A percentile compares a stretch with the other conserved stretches of the same genome.
Evolutionary conservation across 805 yeast genomes (phyloP).

Genomic region (Cyberlindnera sargentensis): DNA sequence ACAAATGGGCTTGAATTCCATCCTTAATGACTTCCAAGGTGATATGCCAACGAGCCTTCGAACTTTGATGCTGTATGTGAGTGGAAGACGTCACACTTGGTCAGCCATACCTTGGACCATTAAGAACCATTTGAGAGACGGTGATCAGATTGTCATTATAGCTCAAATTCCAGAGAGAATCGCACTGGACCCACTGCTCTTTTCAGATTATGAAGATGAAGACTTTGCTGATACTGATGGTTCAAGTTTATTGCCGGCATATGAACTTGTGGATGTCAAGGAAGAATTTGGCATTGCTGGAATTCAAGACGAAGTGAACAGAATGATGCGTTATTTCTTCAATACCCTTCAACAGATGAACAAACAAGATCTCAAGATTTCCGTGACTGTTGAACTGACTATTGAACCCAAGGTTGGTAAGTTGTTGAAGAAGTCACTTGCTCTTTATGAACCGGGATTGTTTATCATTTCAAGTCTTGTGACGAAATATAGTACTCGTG

Average conservation of each 20-base stretch:
- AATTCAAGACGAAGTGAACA: constrained; percentile 9
- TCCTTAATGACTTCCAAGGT: not conserved
- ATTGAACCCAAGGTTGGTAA: constrained; percentile 10
- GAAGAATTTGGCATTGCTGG: constrained; percentile 8
- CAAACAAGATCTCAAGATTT: constrained; percentile 12
- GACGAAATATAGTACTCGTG: constrained; percentile 5
- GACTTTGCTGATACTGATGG: constrained; percentile 1
- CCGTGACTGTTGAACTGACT: constrained; percentile 21
- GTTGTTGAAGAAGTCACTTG: constrained; percentile 12
- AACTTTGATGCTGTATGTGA: constrained; percentile 17
- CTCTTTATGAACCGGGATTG: constrained; percentile 18
- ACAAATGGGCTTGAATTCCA: no score
- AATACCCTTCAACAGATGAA: constrained; percentile 7
- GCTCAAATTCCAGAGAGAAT: constrained; percentile 15
- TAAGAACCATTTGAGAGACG: constrained; percentile 16
- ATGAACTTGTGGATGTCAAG: constrained; percentile 10
- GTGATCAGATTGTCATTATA: constrained; percentile 19
- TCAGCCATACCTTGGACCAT: constrained; percentile 19
- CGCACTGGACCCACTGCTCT: constrained; percentile 5
- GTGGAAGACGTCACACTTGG: constrained; percentile 22
- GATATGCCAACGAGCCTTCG: constrained; percentile 15
- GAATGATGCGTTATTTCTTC: constrained; percentile 12
- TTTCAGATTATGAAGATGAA: not conserved
- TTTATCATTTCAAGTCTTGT: constrained; percentile 13
- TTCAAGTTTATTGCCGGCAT: constrained; percentile 2